Conservation (phyloP, 805 yeast species). For the Suhomyces canberraensis region DNA sequence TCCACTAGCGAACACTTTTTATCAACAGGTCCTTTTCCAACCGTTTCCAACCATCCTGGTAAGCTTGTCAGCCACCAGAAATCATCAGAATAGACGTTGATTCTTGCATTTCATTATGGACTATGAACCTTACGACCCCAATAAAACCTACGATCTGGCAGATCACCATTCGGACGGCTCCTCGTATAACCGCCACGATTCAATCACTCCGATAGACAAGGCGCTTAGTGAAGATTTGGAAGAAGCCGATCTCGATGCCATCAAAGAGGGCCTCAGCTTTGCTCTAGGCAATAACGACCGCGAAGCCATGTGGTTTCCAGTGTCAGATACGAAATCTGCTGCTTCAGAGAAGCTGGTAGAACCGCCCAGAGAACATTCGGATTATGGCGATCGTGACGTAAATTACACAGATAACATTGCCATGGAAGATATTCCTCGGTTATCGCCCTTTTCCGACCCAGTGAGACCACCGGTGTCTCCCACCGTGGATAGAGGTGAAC, state of each 20-base stretch:
- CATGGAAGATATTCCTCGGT: slow-evolving; percentile 8
- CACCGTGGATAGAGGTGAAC: neutral
- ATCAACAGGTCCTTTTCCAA: no score
- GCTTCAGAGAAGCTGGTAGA: slow-evolving; percentile 1
- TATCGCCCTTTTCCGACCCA: slow-evolving; percentile 7
- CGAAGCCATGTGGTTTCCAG: slow-evolving; percentile 31
- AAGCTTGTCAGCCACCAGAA: no score
- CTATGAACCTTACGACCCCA: slow-evolving; percentile 11
- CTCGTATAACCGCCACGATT: neutral
- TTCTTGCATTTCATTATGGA: no score
- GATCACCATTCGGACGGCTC: neutral
- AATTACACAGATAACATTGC: slow-evolving; percentile 18
- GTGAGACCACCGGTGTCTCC: neutral
- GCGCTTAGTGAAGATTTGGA: no score
- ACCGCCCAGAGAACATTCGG: neutral
- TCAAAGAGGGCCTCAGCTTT: slow-evolving; percentile 30
- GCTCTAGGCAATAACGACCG: slow-evolving; percentile 30
- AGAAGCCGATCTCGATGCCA: slow-evolving; percentile 28
- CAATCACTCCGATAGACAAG: no score
- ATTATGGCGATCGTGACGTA: neutral
- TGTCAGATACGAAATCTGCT: slow-evolving; percentile 1
- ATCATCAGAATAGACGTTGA: no score
- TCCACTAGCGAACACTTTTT: no score
- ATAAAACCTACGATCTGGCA: slow-evolving; percentile 11
- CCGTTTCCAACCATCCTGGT: no score